These are phyloP conservation scores for Priceomyces haplophilus DNA, from an alignment of 805 yeast genomes.

Conservation along the genomic window DNA sequence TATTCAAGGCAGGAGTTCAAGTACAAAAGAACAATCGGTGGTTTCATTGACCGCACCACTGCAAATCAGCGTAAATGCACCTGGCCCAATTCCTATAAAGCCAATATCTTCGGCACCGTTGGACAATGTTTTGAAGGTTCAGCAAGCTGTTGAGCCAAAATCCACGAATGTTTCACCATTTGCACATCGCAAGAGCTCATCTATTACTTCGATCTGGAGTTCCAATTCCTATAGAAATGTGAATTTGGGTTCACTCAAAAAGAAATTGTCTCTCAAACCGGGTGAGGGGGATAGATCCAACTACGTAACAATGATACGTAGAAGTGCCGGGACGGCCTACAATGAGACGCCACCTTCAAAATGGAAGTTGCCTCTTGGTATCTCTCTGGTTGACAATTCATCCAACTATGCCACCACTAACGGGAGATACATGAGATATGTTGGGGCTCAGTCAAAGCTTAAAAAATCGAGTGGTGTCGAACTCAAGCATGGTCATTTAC, in stretches of 20 bases:
- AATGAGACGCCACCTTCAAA: constrained; percentile 45
- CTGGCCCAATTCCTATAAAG: constrained; percentile 5
- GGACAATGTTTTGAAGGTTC: constrained; percentile 2
- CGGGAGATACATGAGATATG: constrained; percentile 27
- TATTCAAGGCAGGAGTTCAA: not conserved
- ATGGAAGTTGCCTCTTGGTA: constrained; percentile 55
- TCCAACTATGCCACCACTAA: constrained; percentile 21
- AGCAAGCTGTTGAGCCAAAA: constrained; percentile 4
- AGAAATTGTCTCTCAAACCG: constrained; percentile 34
- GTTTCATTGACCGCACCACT: not conserved
- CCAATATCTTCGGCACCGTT: constrained; percentile 15
- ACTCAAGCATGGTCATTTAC: constrained; percentile 58
- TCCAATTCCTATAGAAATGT: constrained; percentile 32
- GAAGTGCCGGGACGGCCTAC: constrained; percentile 47
- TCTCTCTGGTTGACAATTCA: constrained; percentile 42
- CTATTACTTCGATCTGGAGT: constrained; percentile 36
- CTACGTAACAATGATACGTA: constrained; percentile 46
- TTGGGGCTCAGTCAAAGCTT: constrained; percentile 22
- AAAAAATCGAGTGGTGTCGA: constrained; percentile 48
- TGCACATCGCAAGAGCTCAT: constrained; percentile 22
- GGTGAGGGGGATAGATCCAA: constrained; percentile 51
- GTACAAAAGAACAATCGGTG: not conserved
- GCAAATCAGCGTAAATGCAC: not conserved
- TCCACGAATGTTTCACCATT: not conserved
- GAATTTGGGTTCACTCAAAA: constrained; percentile 36